Percentiles rank a stretch among this genome's conserved stretches.
Conservation (phyloP, 148 eudicot genomes). For the Selenicereus undatus region DNA sequence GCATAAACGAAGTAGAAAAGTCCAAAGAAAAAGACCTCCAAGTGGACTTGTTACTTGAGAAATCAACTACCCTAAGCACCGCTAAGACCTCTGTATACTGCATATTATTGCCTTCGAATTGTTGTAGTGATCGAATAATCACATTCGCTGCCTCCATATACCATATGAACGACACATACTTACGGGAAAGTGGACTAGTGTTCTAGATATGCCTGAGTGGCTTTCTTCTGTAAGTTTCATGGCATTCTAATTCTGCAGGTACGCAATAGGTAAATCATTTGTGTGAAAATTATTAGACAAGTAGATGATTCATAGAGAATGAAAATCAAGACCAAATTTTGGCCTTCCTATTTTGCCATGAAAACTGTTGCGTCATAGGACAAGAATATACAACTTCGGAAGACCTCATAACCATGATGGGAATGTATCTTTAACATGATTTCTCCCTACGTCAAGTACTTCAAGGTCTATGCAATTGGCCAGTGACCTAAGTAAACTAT, state of each 20-base stretch:
- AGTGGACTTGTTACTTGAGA: too few species aligned
- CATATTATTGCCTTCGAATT: constrained; percentile 8
- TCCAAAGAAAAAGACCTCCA: too few species aligned
- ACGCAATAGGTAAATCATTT: constrained; percentile 27
- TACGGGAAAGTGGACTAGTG: not conserved
- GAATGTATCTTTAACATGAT: constrained; percentile 32
- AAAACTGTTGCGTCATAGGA: constrained; percentile 30
- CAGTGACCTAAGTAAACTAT: constrained; percentile 23
- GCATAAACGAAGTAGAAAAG: too few species aligned
- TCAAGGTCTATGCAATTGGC: constrained; percentile 18
- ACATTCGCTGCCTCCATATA: not conserved
- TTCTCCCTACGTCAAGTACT: constrained; percentile 32
- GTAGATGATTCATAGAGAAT: constrained; percentile 32
- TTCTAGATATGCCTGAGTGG: too few species aligned
- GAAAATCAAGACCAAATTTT: not conserved
- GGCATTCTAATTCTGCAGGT: constrained; percentile 20
- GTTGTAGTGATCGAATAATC: constrained; percentile 18
- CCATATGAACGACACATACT: not conserved
- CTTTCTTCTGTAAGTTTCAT: constrained; percentile 18
- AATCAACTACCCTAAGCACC: too few species aligned
- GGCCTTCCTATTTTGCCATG: constrained; percentile 22
- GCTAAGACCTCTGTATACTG: not conserved
- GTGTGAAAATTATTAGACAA: constrained; percentile 32
- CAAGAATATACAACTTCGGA: constrained; percentile 31
- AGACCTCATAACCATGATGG: constrained; percentile 40